Conservation (phyloP, 2,329 filamentous ascomycete genomes). For the Paracoccidioides lutzii region DNA sequence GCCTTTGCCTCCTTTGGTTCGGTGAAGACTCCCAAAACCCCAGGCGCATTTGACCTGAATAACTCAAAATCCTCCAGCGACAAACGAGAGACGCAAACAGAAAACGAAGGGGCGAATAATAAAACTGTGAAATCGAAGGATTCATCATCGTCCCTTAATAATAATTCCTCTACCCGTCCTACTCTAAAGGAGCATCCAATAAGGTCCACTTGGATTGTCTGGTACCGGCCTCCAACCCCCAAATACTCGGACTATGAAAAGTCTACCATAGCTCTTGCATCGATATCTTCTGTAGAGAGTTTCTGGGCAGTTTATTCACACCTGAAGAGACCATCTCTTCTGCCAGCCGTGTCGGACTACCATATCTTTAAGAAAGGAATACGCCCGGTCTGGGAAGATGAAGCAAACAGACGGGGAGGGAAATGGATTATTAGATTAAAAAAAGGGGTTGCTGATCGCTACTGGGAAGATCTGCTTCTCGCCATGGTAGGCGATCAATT, state of each 20-base stretch:
- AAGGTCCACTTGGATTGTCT: conserved; percentile 86
- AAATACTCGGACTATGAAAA: conserved; percentile 99
- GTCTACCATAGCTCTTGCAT: conserved; percentile 76
- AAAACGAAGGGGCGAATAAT: conserved; percentile 18
- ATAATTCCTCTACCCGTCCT: conserved; percentile 15
- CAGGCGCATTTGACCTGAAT: conserved; percentile 61
- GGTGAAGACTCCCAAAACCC: conserved; percentile 75
- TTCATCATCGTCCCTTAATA: conserved; percentile 28
- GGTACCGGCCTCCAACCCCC: conserved; percentile 91
- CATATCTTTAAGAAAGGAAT: conserved; percentile 97
- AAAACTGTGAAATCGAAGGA: conserved; percentile 28
- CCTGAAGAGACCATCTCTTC: conserved; percentile 71
- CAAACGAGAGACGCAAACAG: conserved; percentile 46
- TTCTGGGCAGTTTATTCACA: conserved; percentile 86
- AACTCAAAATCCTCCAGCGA: conserved; percentile 45
- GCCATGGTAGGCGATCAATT: conserved; percentile 92
- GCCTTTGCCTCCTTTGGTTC: conserved; percentile 91
- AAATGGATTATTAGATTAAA: conserved; percentile 97
- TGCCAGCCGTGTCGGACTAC: conserved; percentile 91
- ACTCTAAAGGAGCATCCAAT: conserved; percentile 44
- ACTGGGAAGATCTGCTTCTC: conserved; percentile 89
- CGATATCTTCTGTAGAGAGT: conserved; percentile 69
- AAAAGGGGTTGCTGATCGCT: conserved; percentile 92
- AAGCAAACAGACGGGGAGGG: conserved; percentile 87
- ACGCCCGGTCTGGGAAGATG: conserved; percentile 95